A percentile compares a stretch with the other conserved stretches of the same genome.
Conservation (phyloP, 306 rosid species). For the Ceratonia siliqua region DNA sequence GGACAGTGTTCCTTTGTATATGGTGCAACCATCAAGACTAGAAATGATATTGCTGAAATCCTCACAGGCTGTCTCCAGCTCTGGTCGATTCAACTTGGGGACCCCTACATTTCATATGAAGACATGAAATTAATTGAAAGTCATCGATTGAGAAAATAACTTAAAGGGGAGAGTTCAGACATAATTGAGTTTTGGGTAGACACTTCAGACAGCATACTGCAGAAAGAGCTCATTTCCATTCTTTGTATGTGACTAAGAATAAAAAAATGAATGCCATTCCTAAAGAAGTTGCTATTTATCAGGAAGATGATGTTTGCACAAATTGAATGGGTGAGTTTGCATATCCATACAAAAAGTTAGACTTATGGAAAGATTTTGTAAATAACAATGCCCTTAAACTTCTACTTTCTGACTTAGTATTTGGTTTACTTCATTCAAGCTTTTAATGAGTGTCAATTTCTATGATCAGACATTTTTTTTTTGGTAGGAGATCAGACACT, state of each 20-base stretch:
- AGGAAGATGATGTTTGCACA: not conserved
- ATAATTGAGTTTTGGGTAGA: not conserved
- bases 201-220: not conserved
- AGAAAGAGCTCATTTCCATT: not conserved
- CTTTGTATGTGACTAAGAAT: constrained; percentile 2
- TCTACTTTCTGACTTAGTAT: not conserved
- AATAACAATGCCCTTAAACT: not conserved
- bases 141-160: constrained; percentile 1
- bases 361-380: not conserved
- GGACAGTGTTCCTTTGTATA: constrained; percentile 95
- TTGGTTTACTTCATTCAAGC: not conserved
- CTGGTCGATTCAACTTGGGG: constrained; percentile 81
- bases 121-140: not conserved
- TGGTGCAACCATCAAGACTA: constrained; percentile 53
- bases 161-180: not conserved
- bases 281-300: not conserved
- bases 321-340: not conserved
- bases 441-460: not conserved
- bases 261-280: constrained; percentile 2
- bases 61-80: constrained; percentile 93
- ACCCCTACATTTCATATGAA: constrained; percentile 64
- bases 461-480: not conserved
- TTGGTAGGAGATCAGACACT: no score
- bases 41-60: constrained; percentile 92
- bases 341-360: not conserved